These are phyloP conservation scores for Metschnikowia henanensis DNA, from an alignment of 805 yeast species.

Conservation along the genomic window DNA sequence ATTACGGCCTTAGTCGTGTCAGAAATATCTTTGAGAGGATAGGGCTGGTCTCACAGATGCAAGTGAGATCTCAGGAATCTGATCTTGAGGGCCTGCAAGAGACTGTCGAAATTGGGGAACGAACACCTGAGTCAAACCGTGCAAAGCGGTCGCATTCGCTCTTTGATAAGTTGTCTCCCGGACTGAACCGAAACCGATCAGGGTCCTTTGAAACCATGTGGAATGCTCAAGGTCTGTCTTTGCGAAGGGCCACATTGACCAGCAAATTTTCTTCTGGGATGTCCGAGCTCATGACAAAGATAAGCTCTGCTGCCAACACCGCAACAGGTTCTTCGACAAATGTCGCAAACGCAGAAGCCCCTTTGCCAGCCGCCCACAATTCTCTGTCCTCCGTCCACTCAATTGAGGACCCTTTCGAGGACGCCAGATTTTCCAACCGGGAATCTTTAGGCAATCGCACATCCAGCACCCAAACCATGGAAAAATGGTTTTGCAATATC, in stretches of 20 bases:
- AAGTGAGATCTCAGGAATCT: constrained; percentile 4
- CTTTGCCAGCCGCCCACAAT: constrained; percentile 5
- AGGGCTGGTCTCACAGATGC: constrained; percentile 21
- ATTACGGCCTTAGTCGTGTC: constrained; percentile 31
- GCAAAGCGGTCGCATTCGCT: constrained; percentile 23
- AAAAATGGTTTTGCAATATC: constrained; percentile 42
- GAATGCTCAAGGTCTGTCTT: constrained; percentile 7
- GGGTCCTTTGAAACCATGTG: constrained; percentile 30
- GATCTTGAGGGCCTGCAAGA: constrained; percentile 6
- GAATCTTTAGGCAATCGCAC: constrained; percentile 33
- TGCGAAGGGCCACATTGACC: constrained; percentile 13
- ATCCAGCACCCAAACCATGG: constrained; percentile 43
- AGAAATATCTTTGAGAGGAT: constrained; percentile 36
- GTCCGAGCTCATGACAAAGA: constrained; percentile 42
- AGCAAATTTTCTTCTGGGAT: constrained; percentile 42
- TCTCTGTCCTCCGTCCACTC: constrained; percentile 38
- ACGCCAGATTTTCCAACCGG: constrained; percentile 6
- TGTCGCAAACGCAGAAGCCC: constrained; percentile 1
- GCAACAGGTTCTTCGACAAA: constrained; percentile 5
- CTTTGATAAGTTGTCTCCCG: constrained; percentile 35
- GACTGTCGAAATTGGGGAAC: not conserved
- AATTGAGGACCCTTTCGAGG: constrained; percentile 25
- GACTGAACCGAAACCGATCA: constrained; percentile 38
- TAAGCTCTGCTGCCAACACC: constrained; percentile 25
- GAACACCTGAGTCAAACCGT: constrained; percentile 5